phyloP scores from a whole-genome alignment of 2,329 filamentous ascomycete species.

The Fusarium lyarnte region DNA sequence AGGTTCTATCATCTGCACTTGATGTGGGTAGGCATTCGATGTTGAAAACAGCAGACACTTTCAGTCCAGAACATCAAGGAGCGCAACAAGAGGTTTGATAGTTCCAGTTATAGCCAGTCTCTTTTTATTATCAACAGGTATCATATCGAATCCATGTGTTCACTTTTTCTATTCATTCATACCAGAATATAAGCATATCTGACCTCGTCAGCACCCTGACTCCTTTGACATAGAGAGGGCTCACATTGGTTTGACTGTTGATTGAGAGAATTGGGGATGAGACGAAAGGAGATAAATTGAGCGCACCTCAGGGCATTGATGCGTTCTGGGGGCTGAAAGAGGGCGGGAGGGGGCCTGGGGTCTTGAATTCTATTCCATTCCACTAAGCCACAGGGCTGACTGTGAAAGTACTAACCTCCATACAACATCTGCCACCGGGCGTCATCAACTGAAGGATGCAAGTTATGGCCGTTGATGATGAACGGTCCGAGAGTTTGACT shows the following conservation, averaged over 20 bases:
- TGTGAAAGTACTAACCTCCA: background rate
- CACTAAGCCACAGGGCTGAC: background rate
- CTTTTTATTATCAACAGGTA: background rate
- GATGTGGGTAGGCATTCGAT: background rate
- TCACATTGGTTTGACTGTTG: background rate
- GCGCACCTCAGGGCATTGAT: slow-evolving; percentile 15
- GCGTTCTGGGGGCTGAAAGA: background rate
- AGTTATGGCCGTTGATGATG: slow-evolving; percentile 15
- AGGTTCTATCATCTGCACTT: background rate
- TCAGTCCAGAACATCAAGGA: background rate
- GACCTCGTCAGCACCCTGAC: background rate
- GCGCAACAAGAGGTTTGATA: background rate
- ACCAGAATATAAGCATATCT: background rate
- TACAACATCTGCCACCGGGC: background rate
- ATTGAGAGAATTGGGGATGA: background rate
- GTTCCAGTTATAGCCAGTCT: background rate
- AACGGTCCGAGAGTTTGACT: slow-evolving; percentile 1
- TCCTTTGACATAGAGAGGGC: slow-evolving; percentile 5
- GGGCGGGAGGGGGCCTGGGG: background rate
- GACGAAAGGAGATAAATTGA: slow-evolving; percentile 12
- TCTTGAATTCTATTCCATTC: background rate
- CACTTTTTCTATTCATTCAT: background rate
- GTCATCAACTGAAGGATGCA: background rate
- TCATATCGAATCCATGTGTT: background rate
- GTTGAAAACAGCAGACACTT: background rate